Base-by-base conservation (phyloP, 495 filamentous ascomycete species). In the Penicillium lagena region DNA sequence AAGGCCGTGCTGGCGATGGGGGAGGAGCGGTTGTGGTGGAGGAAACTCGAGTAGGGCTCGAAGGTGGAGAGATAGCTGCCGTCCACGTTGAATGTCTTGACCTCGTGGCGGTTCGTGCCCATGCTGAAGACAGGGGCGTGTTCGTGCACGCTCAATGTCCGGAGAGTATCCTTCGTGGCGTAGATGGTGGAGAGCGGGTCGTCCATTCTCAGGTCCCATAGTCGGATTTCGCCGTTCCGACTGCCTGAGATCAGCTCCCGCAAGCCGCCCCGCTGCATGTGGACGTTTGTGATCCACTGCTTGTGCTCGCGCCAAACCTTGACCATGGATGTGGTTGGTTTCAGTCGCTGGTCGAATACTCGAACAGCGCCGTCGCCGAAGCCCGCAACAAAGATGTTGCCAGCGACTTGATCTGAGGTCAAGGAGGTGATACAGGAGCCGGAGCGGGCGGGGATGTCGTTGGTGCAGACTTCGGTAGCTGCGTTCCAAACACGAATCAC, bases 401-500 rank as follows among this genome's bases (percentile, higher is more conserved):
- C 94, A 34, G 90, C 93, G 50, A 97, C 91, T 68, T 96, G 91
- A 60, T 99, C 93, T 2, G 90, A 95, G 7, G 94, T 96, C 51
- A 99, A 68, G 29, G 88, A 88, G 6, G 93, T 97, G 55, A 99
- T 89, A 64, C 90, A 96, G 7, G 89, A 95, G 22, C 89, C 89
- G 2, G 91, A 96, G 9, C 94, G 87, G 11, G 94, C 93, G 10
- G 90, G 89, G 37, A 99, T 97, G 58, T 97, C 91, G 48, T 81
- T 85, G 28, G 86, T 83, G 70, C 90, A 99, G 41, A 91, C 82
- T 72, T 99, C 93, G 8, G 87, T 82, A 29, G 86, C 87, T 29
- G 93, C 94, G 61, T 90, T 90, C 93, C 93, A 99, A 12, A 97
- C 85, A 29, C 89, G 74, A 54, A 99, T 95, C 32, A 96, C 88